Evolutionary conservation across 2,329 filamentous ascomycete genomes (phyloP).

Genomic region (Fusarium annulatum): DNA sequence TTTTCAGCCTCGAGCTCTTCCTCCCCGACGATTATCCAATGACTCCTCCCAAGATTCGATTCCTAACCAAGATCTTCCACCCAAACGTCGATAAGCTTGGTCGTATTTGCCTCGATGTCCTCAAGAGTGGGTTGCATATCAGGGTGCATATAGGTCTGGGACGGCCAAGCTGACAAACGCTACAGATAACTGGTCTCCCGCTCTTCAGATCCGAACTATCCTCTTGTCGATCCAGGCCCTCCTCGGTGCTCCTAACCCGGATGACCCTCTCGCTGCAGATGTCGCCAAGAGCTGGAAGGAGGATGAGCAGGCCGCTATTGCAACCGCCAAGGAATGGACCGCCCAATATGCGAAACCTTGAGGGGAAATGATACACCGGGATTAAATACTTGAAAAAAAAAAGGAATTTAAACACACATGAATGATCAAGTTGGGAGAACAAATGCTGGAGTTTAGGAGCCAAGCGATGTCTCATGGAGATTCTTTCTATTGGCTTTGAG

Average conservation of each 20-base stretch:
- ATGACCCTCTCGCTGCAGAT: constrained; percentile 97
- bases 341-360: constrained; percentile 76
- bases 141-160: neutral
- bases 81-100: constrained; percentile 98
- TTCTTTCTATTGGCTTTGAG: constrained; percentile 22
- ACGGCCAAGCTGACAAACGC: constrained; percentile 22
- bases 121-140: constrained; percentile 78
- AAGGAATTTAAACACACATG: constrained; percentile 13
- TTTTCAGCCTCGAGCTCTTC: constrained; percentile 98
- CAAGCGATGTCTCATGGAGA: constrained; percentile 28
- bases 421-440: constrained; percentile 10
- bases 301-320: constrained; percentile 90
- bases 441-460: constrained; percentile 36
- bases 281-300: constrained; percentile 99
- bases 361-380: constrained; percentile 16
- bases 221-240: constrained; percentile 98
- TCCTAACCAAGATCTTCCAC: constrained; percentile 99
- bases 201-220: constrained; percentile 96
- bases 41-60: constrained; percentile 98
- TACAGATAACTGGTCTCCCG: constrained; percentile 97
- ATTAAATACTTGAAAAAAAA: neutral
- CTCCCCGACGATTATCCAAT: constrained; percentile 99
- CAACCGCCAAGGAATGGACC: constrained; percentile 94
- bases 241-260: constrained; percentile 94
- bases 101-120: constrained; percentile 94